These are phyloP conservation scores for Pleodorina starrii DNA, from an alignment of 139 green algal species.

Conservation along the genomic window DNA sequence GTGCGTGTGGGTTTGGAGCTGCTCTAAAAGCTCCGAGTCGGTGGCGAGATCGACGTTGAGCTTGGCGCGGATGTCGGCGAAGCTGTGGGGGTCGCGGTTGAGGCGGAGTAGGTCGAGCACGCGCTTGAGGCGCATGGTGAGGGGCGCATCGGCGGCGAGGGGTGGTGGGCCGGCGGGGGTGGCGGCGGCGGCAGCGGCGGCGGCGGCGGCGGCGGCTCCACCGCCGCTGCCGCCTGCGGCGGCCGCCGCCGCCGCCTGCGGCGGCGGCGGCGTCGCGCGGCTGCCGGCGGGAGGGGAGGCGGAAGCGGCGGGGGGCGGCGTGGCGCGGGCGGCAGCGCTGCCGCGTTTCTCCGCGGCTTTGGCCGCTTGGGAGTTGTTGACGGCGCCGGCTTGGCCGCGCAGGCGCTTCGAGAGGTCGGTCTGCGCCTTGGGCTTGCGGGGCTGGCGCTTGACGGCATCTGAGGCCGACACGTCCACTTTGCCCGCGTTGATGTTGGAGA, in stretches of 20 bases:
- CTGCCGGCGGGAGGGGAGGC: not conserved
- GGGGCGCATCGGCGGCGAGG: not conserved
- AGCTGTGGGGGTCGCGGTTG: conserved; percentile 28
- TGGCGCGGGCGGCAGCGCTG: not conserved
- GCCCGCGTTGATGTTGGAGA: conserved; percentile 28
- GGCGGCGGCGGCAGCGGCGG: not conserved
- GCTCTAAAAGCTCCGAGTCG: conserved; percentile 29
- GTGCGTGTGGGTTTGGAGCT: conserved; percentile 4
- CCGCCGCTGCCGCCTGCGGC: not conserved
- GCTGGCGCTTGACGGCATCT: conserved; percentile 31
- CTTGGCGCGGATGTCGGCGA: conserved; percentile 11
- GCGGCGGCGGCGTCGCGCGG: not conserved
- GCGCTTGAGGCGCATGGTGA: conserved; percentile 26
- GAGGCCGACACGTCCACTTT: not conserved
- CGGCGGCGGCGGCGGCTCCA: not conserved
- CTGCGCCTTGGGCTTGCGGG: conserved; percentile 39
- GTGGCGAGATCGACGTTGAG: not conserved
- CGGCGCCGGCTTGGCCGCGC: not conserved
- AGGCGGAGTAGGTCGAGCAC: conserved; percentile 16
- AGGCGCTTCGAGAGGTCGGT: conserved; percentile 17
- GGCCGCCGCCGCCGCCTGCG: not conserved
- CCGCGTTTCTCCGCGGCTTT: not conserved
- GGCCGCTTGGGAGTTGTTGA: conserved; percentile 22
- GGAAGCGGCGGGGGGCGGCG: not conserved
- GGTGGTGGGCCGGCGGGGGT: not conserved